These are phyloP conservation scores for Talaromyces sp. DNA, from an alignment of 2,329 filamentous ascomycete species.

Conservation along the genomic window DNA sequence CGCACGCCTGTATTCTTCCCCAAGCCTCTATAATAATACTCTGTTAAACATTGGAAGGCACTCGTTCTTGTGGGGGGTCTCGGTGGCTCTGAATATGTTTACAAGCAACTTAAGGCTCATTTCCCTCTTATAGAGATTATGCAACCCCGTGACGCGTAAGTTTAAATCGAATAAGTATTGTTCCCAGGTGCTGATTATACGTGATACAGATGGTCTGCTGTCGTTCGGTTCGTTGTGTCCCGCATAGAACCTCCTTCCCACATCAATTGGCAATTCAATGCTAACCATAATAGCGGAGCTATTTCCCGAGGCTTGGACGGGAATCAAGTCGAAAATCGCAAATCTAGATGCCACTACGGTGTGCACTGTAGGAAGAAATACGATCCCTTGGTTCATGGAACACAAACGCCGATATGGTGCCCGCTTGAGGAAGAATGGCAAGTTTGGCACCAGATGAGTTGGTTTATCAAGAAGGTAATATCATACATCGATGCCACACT, in stretches of 20 bases:
- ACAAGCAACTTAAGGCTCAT: slow-evolving; percentile 26
- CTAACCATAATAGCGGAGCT: slow-evolving; percentile 24
- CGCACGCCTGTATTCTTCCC: not conserved
- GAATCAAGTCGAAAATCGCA: slow-evolving; percentile 25
- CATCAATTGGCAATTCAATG: not conserved
- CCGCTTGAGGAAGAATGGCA: slow-evolving; percentile 10
- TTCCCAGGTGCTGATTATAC: not conserved
- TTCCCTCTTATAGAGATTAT: slow-evolving; percentile 33
- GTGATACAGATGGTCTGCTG: slow-evolving; percentile 28
- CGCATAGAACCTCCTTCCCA: no score
- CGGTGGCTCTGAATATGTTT: slow-evolving; percentile 42
- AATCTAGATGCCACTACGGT: slow-evolving; percentile 27
- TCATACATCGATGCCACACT: not conserved
- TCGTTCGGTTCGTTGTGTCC: slow-evolving; percentile 23
- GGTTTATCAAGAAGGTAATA: slow-evolving; percentile 29
- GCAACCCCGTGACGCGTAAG: slow-evolving; percentile 35
- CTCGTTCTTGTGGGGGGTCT: slow-evolving; percentile 46
- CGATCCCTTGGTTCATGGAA: not conserved
- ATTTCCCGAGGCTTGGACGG: slow-evolving; percentile 28
- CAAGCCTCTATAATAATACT: not conserved
- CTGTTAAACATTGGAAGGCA: slow-evolving; percentile 11
- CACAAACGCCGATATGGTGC: slow-evolving; percentile 9
- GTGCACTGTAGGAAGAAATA: fast-evolving
- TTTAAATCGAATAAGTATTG: not conserved
- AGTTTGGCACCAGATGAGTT: slow-evolving; percentile 1